Evolutionary conservation across 805 yeast genomes (phyloP).

Genomic region (Metschnikowia santaceciliae): DNA sequence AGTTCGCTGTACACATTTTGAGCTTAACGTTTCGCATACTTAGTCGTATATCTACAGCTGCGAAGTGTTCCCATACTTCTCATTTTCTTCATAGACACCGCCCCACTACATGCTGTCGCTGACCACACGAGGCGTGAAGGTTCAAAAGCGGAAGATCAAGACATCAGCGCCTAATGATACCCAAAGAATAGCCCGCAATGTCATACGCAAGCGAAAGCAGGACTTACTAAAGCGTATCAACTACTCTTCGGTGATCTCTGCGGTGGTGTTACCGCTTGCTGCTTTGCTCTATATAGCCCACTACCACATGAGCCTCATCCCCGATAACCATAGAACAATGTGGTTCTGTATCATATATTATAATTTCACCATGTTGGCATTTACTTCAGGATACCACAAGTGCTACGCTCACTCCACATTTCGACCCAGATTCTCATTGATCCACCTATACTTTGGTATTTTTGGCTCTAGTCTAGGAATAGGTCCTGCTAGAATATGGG

Average conservation of each 20-base stretch:
- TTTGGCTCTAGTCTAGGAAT: conserved; percentile 71
- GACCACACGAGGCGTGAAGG: conserved; percentile 16
- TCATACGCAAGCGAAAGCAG: conserved; percentile 32
- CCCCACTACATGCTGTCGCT: conserved; percentile 4
- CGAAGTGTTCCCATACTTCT: background rate
- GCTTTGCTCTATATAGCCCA: conserved; percentile 26
- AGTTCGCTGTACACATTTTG: background rate
- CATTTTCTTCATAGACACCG: background rate
- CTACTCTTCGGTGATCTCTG: conserved; percentile 30
- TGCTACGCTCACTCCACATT: conserved; percentile 40
- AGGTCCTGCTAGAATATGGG: conserved; percentile 78
- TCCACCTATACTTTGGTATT: conserved; percentile 51
- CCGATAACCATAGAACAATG: conserved; percentile 26
- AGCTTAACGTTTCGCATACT: background rate
- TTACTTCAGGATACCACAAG: conserved; percentile 42
- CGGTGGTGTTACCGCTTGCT: conserved; percentile 31
- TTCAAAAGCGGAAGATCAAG: conserved; percentile 24
- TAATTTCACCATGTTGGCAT: conserved; percentile 36
- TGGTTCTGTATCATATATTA: conserved; percentile 31
- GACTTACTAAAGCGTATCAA: conserved; percentile 36
- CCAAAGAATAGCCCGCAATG: conserved; percentile 26
- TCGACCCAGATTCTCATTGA: conserved; percentile 23
- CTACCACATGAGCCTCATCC: conserved; percentile 21
- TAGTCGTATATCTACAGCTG: background rate
- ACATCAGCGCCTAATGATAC: conserved; percentile 12